A percentile compares a stretch with the other conserved stretches of the same genome.
These are phyloP conservation scores for Magnaporthiopsis rhizophila DNA, from an alignment of 2,329 filamentous ascomycete genomes.

Conservation along the genomic window DNA sequence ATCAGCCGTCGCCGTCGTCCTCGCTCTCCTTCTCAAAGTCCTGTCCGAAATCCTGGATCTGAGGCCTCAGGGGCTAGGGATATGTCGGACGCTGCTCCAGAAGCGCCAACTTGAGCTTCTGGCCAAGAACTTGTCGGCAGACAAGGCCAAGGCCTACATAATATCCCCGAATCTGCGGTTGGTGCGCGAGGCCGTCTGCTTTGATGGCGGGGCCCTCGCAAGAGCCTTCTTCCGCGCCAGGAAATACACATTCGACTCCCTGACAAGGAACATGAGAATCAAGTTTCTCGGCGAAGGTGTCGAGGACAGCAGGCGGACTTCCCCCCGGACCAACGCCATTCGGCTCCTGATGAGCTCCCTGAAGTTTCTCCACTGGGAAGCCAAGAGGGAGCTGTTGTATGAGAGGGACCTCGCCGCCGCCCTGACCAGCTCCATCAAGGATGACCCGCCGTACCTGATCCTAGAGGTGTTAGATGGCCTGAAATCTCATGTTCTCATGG, in stretches of 20 bases:
- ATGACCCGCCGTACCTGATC: slow-evolving; percentile 69
- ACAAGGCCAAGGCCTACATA: slow-evolving; percentile 77
- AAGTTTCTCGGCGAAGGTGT: slow-evolving; percentile 47
- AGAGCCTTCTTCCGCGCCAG: slow-evolving; percentile 69
- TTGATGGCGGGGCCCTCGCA: slow-evolving; percentile 79
- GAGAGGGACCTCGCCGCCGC: slow-evolving; percentile 63
- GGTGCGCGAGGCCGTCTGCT: slow-evolving; percentile 73
- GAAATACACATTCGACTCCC: slow-evolving; percentile 68
- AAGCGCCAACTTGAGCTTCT: slow-evolving; percentile 74
- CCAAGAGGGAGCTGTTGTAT: slow-evolving; percentile 75
- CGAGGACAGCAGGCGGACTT: slow-evolving; percentile 63
- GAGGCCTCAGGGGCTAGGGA: slow-evolving; percentile 62
- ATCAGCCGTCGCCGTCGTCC: slow-evolving; percentile 69
- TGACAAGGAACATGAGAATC: slow-evolving; percentile 76
- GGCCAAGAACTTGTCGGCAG: slow-evolving; percentile 68
- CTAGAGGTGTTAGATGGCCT: slow-evolving; percentile 66
- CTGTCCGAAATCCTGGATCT: slow-evolving; percentile 69
- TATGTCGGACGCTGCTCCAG: slow-evolving; percentile 76
- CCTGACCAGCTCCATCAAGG: slow-evolving; percentile 68
- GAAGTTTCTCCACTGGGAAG: slow-evolving; percentile 66
- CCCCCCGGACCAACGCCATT: slow-evolving; percentile 74
- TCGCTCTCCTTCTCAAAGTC: slow-evolving; percentile 74
- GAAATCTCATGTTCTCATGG: slow-evolving; percentile 63
- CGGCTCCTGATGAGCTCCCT: slow-evolving; percentile 74
- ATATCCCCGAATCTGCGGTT: slow-evolving; percentile 83